Conservation (phyloP, 2,329 filamentous ascomycete species). For the Colletotrichum karsti region DNA sequence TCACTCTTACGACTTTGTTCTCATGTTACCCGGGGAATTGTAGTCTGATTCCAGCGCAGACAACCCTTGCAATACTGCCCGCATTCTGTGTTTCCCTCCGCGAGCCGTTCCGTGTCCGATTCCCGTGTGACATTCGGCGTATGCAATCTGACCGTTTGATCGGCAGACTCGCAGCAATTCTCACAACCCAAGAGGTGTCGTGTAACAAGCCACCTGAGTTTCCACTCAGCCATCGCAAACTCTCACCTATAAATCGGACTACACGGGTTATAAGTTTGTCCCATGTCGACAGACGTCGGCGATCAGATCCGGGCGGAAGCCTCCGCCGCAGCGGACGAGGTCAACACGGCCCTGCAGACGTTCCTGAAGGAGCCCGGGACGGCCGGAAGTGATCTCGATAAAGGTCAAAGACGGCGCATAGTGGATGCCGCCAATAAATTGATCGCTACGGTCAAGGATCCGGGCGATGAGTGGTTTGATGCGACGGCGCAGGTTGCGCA, state of each 20-base stretch:
- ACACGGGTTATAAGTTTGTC: background rate
- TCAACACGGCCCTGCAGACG: constrained; percentile 2
- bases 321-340: constrained; percentile 14
- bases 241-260: background rate
- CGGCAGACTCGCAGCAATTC: background rate
- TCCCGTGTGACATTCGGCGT: background rate
- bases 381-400: constrained; percentile 8
- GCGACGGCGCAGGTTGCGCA: constrained; percentile 14
- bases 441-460: constrained; percentile 13
- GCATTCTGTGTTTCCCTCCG: background rate
- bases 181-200: background rate
- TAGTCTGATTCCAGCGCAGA: background rate
- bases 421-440: constrained; percentile 20
- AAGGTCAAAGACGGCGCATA: constrained; percentile 14
- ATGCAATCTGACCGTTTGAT: background rate
- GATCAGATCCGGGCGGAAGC: constrained; percentile 10
- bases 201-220: background rate
- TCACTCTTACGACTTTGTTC: background rate
- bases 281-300: background rate
- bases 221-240: too few relatives aligned
- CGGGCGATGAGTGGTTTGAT: constrained; percentile 20
- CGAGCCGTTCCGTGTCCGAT: background rate
- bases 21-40: background rate
- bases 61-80: background rate
- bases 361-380: background rate